phyloP scores from a whole-genome alignment of 352 stramenopile species.

The Globisporangium abappressorium region DNA sequence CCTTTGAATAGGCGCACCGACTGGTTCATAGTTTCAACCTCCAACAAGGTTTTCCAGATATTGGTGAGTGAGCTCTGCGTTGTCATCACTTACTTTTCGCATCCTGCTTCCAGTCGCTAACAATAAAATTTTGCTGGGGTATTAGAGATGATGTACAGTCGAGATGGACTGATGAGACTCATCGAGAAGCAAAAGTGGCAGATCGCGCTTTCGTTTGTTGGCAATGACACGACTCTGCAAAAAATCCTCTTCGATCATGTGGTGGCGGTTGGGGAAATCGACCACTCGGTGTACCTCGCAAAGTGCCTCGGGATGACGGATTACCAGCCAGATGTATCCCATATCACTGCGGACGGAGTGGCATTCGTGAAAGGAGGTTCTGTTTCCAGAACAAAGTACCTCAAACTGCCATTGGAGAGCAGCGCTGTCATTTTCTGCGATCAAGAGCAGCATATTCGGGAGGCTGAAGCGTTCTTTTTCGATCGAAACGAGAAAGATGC shows the following conservation, averaged over 20 bases:
- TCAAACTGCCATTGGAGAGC: slow-evolving; percentile 24
- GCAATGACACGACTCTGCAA: slow-evolving; percentile 48
- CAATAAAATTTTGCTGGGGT: not conserved
- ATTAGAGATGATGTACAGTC: slow-evolving; percentile 56
- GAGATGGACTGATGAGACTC: slow-evolving; percentile 51
- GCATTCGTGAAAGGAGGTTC: slow-evolving; percentile 2
- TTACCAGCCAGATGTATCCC: slow-evolving; percentile 29
- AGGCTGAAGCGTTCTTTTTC: slow-evolving; percentile 31
- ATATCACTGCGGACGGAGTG: slow-evolving; percentile 18
- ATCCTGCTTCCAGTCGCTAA: not conserved
- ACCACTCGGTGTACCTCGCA: slow-evolving; percentile 26
- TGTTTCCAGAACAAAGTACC: slow-evolving; percentile 16
- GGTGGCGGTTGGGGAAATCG: slow-evolving; percentile 30
- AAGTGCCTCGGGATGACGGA: slow-evolving; percentile 36
- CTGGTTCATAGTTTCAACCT: slow-evolving; percentile 50
- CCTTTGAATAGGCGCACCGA: slow-evolving; percentile 40
- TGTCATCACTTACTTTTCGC: not conserved
- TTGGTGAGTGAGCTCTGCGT: slow-evolving; percentile 31
- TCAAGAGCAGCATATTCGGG: slow-evolving; percentile 24
- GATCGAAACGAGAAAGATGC: not conserved
- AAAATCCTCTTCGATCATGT: slow-evolving; percentile 45
- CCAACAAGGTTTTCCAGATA: slow-evolving; percentile 50
- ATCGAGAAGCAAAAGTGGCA: slow-evolving; percentile 65
- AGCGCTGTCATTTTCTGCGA: slow-evolving; percentile 42
- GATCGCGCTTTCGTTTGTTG: slow-evolving; percentile 59